Evolutionary conservation across 2,329 filamentous ascomycete species (phyloP), one percentile per base, ranked within the genome.

Genomic region (Aphanoascus verrucosus): DNA sequence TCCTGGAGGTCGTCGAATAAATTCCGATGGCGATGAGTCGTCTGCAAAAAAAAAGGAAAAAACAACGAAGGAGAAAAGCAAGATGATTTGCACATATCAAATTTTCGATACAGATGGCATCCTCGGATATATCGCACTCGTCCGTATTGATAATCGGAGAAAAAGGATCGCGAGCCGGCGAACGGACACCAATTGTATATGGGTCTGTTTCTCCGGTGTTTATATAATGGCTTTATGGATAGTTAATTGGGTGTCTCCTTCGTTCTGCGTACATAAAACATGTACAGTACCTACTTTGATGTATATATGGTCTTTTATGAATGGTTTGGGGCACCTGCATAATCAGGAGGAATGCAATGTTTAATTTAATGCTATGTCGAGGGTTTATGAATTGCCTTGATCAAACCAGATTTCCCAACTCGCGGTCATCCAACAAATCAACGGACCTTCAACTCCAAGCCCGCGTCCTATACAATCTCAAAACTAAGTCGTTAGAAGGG

Each of bases 1-100:
- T 55, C 50, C 20, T 53, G 51, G 51, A 47, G 17, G 28, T 48
- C 51, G 15, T 48, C 53, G 19, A 46, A 23, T 20, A 49, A 51
- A 19, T 48, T 49, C 17, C 44, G 40, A 31, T 56, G 54, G 51
- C 44, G 50, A 41, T 53, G 34, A 51, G 11, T 5, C 1, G 14
- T 2, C 6, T 17, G 12, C 20, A 9, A 28, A 15, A 6, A 17
- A 28, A 6, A 5, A 38, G 19, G 32, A 11, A 38, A 3, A 49
- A 40, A 49, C 9, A 37, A 37, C n/a, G n/a, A n/a, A n/a, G n/a
- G 9, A n/a, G 9, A 11, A 37, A 37, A 12, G n/a, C 5, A 37
- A n/a, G n/a, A 37, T 12, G 35, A 37, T 37, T 12, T 37, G 35
- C 35, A 37, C 9, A 37, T 37, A 37, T 7, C 3, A n/a, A 15